These are phyloP conservation scores for Fraxinus sp. DNA, from an alignment of 305 asterid species.

Conservation along the genomic window DNA sequence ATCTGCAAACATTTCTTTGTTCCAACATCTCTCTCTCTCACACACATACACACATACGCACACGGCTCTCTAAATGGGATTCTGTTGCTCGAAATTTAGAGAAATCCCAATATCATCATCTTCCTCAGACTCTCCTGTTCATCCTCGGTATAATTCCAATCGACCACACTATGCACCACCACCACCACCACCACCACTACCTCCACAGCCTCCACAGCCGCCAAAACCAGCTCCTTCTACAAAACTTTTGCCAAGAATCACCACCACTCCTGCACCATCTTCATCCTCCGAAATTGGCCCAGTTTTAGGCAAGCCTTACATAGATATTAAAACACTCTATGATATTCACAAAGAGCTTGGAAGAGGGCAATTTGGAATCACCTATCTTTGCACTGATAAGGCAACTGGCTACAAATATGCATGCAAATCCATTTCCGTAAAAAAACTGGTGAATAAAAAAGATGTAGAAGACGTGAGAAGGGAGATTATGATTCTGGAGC, in stretches of 20 bases:
- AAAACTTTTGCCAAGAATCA: background rate
- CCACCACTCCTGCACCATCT: background rate
- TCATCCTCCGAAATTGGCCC: conserved; percentile 27
- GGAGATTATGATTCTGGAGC: conserved; percentile 62
- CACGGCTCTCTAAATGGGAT: conserved; percentile 44
- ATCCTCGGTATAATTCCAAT: background rate
- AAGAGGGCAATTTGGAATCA: conserved; percentile 68
- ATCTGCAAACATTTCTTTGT: conserved; percentile 13
- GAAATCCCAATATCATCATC: conserved; percentile 55
- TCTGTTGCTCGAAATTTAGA: conserved; percentile 41
- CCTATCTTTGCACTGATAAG: conserved; percentile 66
- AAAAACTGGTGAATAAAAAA: conserved; percentile 41
- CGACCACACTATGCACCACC: background rate
- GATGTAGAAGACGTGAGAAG: conserved; percentile 50
- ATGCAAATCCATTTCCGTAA: conserved; percentile 66
- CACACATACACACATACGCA: background rate
- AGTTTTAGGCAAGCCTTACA: conserved; percentile 47
- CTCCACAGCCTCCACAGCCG: background rate
- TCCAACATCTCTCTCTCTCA: background rate
- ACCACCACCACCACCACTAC: background rate
- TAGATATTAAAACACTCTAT: conserved; percentile 47
- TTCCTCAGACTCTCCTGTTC: conserved; percentile 31
- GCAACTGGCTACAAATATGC: conserved; percentile 48
- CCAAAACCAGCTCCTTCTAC: conserved; percentile 13
- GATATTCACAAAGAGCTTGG: conserved; percentile 63